Conservation (phyloP, 306 rosid species). For the Quercus aquifolioides region DNA sequence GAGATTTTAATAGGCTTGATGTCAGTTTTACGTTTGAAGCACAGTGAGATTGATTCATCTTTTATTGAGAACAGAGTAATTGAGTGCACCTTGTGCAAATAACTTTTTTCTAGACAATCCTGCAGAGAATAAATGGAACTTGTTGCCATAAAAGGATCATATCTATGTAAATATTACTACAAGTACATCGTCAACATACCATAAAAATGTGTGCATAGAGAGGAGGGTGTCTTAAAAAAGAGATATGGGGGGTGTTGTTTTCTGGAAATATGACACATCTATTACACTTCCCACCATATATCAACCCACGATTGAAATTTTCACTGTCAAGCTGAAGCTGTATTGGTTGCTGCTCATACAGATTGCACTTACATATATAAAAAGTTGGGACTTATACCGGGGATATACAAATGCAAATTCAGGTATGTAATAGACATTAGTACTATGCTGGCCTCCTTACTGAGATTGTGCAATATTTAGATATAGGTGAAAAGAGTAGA, state of each 20-base stretch:
- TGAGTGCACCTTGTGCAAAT: too few species aligned
- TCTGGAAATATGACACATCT: conserved; percentile 39
- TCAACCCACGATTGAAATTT: conserved; percentile 14
- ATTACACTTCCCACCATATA: background rate
- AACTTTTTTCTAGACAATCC: conserved; percentile 51
- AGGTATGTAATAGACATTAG: background rate
- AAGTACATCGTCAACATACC: background rate
- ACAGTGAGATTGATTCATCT: background rate
- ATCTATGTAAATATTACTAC: too few species aligned
- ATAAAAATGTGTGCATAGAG: background rate
- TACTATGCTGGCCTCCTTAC: background rate
- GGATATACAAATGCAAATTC: background rate
- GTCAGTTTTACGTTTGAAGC: background rate
- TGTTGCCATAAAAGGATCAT: background rate
- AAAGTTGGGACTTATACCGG: background rate
- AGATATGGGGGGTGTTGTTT: background rate
- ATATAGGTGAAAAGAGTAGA: conserved; percentile 14
- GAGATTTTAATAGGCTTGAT: background rate
- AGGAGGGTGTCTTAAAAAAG: background rate
- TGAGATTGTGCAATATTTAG: conserved; percentile 10
- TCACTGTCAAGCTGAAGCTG: conserved; percentile 6
- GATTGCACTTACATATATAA: background rate
- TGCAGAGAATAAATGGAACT: conserved; percentile 21
- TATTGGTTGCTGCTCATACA: background rate
- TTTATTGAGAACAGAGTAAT: background rate